Evolutionary conservation across 305 asterid species (phyloP).

Genomic region (Fraxinus xanthoxyloides): DNA sequence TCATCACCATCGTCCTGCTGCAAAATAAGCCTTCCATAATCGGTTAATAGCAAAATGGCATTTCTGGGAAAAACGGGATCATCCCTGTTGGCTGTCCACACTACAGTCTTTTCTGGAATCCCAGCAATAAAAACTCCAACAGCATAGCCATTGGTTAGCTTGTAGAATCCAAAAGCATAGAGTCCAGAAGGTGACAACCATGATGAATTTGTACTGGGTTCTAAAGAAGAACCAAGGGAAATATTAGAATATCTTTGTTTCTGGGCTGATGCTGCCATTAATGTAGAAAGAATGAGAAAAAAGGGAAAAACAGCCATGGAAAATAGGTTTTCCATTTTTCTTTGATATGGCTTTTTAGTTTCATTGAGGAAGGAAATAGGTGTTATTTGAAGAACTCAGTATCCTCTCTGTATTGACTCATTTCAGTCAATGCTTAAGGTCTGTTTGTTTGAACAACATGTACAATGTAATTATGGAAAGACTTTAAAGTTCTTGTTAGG

Average conservation of each 20-base stretch:
- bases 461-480: too few species aligned
- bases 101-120: constrained; percentile 19
- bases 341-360: neutral
- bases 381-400: neutral
- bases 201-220: constrained; percentile 16
- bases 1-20: constrained; percentile 5
- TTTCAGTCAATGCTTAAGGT: neutral
- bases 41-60: constrained; percentile 19
- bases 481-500: too few species aligned
- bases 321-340: neutral
- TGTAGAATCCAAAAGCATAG: constrained; percentile 30
- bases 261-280: constrained; percentile 9
- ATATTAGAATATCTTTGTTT: neutral
- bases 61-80: constrained; percentile 10
- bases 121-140: constrained; percentile 24
- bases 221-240: constrained; percentile 23
- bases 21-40: constrained; percentile 31
- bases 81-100: constrained; percentile 33
- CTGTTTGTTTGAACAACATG: neutral
- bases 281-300: constrained; percentile 3
- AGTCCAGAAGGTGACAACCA: constrained; percentile 29
- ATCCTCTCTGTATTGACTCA: neutral
- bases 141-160: constrained; percentile 15
- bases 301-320: neutral
- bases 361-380: neutral